phyloP scores from a whole-genome alignment of 148 eudicot species.

The Cornus kousa region DNA sequence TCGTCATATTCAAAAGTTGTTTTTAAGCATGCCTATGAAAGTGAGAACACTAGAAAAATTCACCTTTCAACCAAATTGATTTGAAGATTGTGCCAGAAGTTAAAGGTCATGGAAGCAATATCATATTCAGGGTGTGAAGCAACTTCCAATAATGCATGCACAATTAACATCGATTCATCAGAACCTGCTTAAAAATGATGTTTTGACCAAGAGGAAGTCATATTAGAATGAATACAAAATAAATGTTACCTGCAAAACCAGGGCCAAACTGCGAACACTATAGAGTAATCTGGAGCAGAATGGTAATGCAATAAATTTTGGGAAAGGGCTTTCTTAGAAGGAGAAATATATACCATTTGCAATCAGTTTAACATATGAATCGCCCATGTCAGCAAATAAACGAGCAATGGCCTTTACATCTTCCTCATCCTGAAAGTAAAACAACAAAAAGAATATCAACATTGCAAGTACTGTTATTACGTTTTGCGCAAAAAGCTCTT shows the following conservation, averaged over 20 bases:
- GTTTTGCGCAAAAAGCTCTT: not conserved
- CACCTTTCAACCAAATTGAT: constrained; percentile 81
- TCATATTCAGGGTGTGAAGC: constrained; percentile 95
- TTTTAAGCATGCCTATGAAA: constrained; percentile 4
- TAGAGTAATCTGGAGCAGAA: constrained; percentile 3
- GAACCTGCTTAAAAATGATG: constrained; percentile 60
- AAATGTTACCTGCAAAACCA: not conserved
- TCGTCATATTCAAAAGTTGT: constrained; percentile 9
- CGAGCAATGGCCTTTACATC: constrained; percentile 98
- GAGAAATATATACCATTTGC: constrained; percentile 66
- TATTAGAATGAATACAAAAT: constrained; percentile 11
- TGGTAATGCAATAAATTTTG: not conserved
- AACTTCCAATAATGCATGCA: constrained; percentile 83
- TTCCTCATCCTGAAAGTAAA: constrained; percentile 83
- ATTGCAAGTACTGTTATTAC: not conserved
- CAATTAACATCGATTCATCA: constrained; percentile 88
- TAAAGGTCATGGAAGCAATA: constrained; percentile 98
- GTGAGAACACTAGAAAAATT: constrained; percentile 7
- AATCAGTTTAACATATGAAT: constrained; percentile 90
- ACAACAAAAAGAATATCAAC: not conserved
- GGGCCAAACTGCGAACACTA: not conserved
- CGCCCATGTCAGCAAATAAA: constrained; percentile 98
- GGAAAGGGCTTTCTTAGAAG: not conserved
- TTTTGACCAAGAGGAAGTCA: not conserved
- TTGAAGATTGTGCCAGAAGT: constrained; percentile 98